These are phyloP conservation scores for Atractiella rhizophila DNA, from an alignment of 768 basidiomycete genomes.

Conservation along the genomic window DNA sequence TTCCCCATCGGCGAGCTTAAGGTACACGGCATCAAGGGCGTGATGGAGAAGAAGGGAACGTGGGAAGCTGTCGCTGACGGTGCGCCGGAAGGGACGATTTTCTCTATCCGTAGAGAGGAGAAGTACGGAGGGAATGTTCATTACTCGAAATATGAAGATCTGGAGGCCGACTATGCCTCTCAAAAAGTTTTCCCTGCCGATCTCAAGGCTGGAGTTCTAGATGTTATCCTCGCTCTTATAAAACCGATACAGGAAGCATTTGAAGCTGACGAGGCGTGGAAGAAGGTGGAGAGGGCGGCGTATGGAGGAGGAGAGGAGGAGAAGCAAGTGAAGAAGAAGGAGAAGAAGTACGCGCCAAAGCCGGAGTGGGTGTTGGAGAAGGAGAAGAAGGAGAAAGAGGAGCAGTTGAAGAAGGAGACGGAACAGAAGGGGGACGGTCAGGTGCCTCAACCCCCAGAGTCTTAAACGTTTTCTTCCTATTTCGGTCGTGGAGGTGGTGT, in stretches of 20 bases:
- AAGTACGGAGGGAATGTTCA: conserved; percentile 34
- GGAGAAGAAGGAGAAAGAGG: neutral
- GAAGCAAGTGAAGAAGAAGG: conserved; percentile 5
- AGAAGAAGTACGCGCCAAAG: conserved; percentile 8
- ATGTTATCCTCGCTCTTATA: conserved; percentile 46
- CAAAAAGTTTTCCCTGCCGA: conserved; percentile 70
- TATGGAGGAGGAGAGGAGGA: conserved; percentile 33
- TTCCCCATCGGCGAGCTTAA: conserved; percentile 23
- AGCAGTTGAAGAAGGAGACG: neutral
- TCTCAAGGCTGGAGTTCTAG: conserved; percentile 51
- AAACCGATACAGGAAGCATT: conserved; percentile 59
- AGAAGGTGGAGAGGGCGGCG: conserved; percentile 44
- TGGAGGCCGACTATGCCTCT: conserved; percentile 48
- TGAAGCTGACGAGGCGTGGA: conserved; percentile 53
- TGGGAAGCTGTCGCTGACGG: conserved; percentile 1
- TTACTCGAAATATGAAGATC: conserved; percentile 36
- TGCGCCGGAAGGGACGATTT: conserved; percentile 58
- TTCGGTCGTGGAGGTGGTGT: no score
- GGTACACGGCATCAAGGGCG: conserved; percentile 2
- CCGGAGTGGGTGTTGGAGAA: no score
- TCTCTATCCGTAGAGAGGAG: conserved; percentile 48
- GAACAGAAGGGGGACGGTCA: neutral
- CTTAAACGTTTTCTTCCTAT: no score
- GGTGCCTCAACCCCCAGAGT: no score
- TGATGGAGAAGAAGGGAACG: conserved; percentile 1